Base-by-base conservation (phyloP, 2,329 filamentous ascomycete species). In the Xylariaceae sp. region DNA sequence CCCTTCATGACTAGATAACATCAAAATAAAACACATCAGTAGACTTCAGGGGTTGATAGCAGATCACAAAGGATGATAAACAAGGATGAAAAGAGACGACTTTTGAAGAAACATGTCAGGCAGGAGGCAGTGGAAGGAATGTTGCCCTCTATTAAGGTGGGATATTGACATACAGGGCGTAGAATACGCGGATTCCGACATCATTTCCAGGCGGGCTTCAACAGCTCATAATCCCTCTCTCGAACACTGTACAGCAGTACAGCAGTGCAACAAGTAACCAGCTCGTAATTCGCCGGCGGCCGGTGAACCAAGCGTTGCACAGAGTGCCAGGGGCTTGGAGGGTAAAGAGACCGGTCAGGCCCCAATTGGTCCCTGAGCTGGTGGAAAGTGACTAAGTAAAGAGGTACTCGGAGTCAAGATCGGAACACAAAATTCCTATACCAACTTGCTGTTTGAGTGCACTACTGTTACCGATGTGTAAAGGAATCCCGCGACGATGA, bases 1-100 rank as follows among this genome's bases (percentile, higher is more conserved):
- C 65, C 69, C 69, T 79, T 86, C 81, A 85, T 85, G 50, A 62
- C 75, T 74, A 65, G 57, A 37, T 59, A 54, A 52, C 56, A 60
- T 36, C 8, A 38, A 16, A 34, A 14, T 27, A 38, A 33, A 44
- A 35, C n/a, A n/a, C 18, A 51, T 48, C 46, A 52, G 41, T 31
- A 17, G 27, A 33, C 21, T 26, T 8, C n/a, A n/a, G n/a, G n/a
- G n/a, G n/a, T n/a, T n/a, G n/a, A n/a, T n/a, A n/a, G n/a, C n/a
- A n/a, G n/a, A n/a, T n/a, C n/a, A n/a, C n/a, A 9, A 31, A 15
- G 16, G 9, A 23, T 31, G 29, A 16, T 4, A 27, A 36, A 35
- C 7, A 13, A 34, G 27, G 4, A 15, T 28, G 3, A 18, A 33
- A n/a, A n/a, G n/a, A n/a, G n/a, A n/a, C n/a, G n/a, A n/a, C n/a